These are phyloP conservation scores for Diospyros kaki DNA, from an alignment of 148 eudicot species.

Conservation along the genomic window DNA sequence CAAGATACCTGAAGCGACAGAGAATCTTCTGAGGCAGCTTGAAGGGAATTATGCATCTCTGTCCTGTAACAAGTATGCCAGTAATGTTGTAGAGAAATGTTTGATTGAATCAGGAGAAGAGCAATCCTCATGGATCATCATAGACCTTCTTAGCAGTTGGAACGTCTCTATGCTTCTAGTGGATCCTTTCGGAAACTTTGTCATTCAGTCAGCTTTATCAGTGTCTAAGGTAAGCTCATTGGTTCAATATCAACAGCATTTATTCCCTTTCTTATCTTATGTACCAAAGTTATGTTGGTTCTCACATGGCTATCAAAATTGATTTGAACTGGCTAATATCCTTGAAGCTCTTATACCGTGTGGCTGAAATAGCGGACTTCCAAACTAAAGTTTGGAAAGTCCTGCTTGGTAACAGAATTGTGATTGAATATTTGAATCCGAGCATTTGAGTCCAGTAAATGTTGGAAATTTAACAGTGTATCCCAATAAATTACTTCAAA, in stretches of 20 bases:
- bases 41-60: constrained; percentile 29
- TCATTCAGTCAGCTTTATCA: constrained; percentile 41
- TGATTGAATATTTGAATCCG: too few species aligned
- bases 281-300: not conserved
- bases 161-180: constrained; percentile 28
- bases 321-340: not conserved
- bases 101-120: constrained; percentile 28
- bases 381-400: too few species aligned
- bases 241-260: not conserved
- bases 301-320: not conserved
- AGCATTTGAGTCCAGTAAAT: too few species aligned
- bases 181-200: constrained; percentile 57
- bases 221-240: constrained; percentile 34
- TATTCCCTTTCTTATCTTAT: not conserved
- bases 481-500: too few species aligned
- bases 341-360: too few species aligned
- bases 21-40: constrained; percentile 32
- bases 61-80: constrained; percentile 49
- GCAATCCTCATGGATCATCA: constrained; percentile 23
- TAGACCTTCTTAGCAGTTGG: constrained; percentile 33
- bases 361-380: too few species aligned
- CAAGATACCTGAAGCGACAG: constrained; percentile 22
- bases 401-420: too few species aligned
- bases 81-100: constrained; percentile 59
- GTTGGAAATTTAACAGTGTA: too few species aligned